Evolutionary conservation across 2,329 filamentous ascomycete genomes (phyloP).

Genomic region (Stagonosporopsis tanaceti): DNA sequence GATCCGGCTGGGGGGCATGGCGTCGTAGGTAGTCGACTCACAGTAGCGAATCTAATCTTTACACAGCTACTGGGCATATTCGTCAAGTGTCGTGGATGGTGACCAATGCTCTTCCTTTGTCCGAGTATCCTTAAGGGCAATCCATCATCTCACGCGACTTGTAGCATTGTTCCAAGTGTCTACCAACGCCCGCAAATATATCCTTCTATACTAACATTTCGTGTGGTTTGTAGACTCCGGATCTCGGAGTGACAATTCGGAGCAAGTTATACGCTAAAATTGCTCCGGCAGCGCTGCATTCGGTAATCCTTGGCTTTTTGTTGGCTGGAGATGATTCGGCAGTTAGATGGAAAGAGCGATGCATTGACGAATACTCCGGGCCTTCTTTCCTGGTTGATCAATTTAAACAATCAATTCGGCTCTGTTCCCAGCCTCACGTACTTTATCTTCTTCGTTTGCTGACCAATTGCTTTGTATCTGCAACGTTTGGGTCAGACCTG

Average conservation of each 20-base stretch:
- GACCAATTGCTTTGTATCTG: constrained; percentile 1
- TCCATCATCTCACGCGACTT: background rate
- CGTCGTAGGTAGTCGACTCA: background rate
- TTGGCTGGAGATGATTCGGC: constrained; percentile 20
- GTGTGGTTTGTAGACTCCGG: background rate
- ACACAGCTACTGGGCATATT: background rate
- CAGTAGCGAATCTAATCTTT: background rate
- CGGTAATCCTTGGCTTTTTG: constrained; percentile 12
- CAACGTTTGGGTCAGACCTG: background rate
- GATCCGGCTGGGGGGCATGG: background rate
- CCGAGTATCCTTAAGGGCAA: too few relatives aligned
- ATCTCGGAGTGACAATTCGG: constrained; percentile 18
- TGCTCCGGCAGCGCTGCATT: background rate
- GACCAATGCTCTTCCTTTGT: background rate
- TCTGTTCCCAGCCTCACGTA: constrained; percentile 3
- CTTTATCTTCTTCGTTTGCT: background rate
- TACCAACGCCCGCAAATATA: background rate
- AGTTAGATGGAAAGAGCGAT: constrained; percentile 5
- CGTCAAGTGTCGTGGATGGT: background rate
- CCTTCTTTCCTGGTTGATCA: constrained; percentile 6
- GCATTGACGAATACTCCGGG: constrained; percentile 13
- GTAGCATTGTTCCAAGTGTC: background rate
- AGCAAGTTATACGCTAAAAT: constrained; percentile 2
- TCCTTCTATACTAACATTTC: background rate
- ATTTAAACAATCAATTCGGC: constrained; percentile 18